Evolutionary conservation across 805 yeast genomes (phyloP), one percentile per base, ranked within the genome.

Genomic region (Brettanomyces anomalus): DNA sequence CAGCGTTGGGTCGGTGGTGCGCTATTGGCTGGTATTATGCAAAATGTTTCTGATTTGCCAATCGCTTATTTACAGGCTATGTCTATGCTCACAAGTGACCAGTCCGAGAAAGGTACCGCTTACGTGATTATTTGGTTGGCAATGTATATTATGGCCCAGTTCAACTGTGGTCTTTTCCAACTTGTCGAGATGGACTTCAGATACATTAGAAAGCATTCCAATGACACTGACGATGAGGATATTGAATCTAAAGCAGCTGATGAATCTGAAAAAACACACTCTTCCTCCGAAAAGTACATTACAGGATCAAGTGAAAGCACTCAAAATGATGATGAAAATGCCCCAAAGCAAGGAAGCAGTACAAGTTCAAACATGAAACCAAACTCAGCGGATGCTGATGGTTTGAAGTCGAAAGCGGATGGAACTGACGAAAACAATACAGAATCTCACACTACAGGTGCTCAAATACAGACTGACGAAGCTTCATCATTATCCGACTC

Each of bases 31-130:
- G 86, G 87, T 3, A 64, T 81, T 49, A 74, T 83, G 61, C 86
- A 86, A 30, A 83, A 83, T 56, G 82, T 82, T 38, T 74, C 84
- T 28, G 93, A 83, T 56, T 66, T 83, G 39, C 93, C 93, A 1
- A 81, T 83, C 49, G 89, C 90, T 0, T 82, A 81, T 54, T 53
- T 83, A 39, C 86, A 81, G 52, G 81, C 85, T 1, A 66, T 82
- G 60, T 73, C 75, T 3, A 48, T 57, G 17, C 59, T 63, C 35
- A 72, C 74, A 13, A 35, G 39, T 5, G 51, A 43, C 6, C 51
- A 63, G 47, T 55, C 52, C n/a, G 53, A 62, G 39, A 62, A 62
- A 42, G 67, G 66, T 36, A 62, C 64, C 1, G 80, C 81, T 2
- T 76, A 74, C 53, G 76, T 76, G 28, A 71, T 75, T 56, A 76